These are phyloP conservation scores for Dryas drummondii DNA, from an alignment of 306 rosid genomes.

Conservation along the genomic window DNA sequence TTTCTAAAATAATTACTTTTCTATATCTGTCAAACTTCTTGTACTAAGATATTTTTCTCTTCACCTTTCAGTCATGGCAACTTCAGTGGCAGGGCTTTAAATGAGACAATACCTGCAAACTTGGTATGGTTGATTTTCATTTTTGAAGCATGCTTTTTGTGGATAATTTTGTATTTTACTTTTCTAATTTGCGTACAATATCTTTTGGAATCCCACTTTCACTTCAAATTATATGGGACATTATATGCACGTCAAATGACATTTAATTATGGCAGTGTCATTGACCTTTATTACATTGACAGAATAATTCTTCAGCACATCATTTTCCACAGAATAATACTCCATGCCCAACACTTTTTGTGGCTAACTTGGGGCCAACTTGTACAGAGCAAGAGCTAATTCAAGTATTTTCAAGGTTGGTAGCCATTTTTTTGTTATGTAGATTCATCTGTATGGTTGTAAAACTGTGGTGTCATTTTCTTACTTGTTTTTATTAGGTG, in stretches of 20 bases:
- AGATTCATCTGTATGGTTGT: conserved; percentile 12
- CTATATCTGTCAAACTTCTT: conserved; percentile 14
- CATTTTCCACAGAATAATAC: conserved; percentile 45
- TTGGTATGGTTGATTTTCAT: conserved; percentile 46
- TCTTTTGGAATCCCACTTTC: not conserved
- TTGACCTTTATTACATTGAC: conserved; percentile 24
- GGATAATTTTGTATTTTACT: not conserved
- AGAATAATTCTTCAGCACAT: conserved; percentile 44
- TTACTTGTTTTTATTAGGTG: conserved; percentile 44
- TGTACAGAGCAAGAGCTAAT: conserved; percentile 83
- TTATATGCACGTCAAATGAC: conserved; percentile 5
- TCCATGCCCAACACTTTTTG: conserved; percentile 88
- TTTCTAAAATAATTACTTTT: conserved; percentile 19
- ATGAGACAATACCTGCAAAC: conserved; percentile 41
- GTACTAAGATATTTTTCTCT: conserved; percentile 19
- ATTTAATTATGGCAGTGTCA: conserved; percentile 5
- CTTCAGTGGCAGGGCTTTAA: conserved; percentile 44
- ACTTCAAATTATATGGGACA: not conserved
- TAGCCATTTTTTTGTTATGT: not conserved
- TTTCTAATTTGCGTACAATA: not conserved
- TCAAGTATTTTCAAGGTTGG: conserved; percentile 82
- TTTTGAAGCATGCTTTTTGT: not conserved
- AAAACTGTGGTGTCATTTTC: conserved; percentile 1
- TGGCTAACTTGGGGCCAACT: conserved; percentile 88
- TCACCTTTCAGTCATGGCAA: conserved; percentile 46